phyloP scores from a whole-genome alignment of 345 rosid species.

The Firmiana major region DNA sequence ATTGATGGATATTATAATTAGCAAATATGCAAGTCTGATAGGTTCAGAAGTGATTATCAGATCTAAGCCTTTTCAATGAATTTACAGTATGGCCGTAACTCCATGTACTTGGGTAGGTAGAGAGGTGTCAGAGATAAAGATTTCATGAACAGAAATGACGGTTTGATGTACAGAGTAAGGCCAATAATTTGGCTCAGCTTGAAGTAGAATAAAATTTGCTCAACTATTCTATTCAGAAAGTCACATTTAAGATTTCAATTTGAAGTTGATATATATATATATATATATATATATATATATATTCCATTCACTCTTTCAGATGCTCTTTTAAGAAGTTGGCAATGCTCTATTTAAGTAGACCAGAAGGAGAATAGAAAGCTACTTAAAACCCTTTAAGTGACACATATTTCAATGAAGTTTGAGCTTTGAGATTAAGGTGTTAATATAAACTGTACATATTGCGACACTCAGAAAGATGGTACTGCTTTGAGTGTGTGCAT shows the following conservation, averaged over 20 bases:
- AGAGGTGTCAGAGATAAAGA: neutral
- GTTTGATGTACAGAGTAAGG: neutral
- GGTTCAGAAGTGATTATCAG: neutral
- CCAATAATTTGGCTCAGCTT: neutral
- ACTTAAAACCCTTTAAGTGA: neutral
- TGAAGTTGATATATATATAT: no score
- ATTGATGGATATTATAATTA: neutral
- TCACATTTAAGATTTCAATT: neutral
- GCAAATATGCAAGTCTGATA: neutral
- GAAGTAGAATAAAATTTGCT: neutral
- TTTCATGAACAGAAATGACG: neutral
- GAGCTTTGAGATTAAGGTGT: neutral
- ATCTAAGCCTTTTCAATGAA: neutral
- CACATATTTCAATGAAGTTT: no score
- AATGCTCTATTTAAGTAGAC: neutral
- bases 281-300: no score
- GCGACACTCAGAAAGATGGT: neutral
- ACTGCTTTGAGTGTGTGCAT: neutral
- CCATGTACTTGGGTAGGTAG: neutral
- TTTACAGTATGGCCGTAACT: neutral
- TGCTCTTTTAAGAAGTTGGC: neutral
- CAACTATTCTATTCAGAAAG: neutral
- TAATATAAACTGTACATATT: neutral
- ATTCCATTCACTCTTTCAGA: neutral
- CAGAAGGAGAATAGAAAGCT: neutral